Evolutionary conservation across 306 rosid species (phyloP), one percentile per base, ranked within the genome.

Genomic region (Medicago truncatula): DNA sequence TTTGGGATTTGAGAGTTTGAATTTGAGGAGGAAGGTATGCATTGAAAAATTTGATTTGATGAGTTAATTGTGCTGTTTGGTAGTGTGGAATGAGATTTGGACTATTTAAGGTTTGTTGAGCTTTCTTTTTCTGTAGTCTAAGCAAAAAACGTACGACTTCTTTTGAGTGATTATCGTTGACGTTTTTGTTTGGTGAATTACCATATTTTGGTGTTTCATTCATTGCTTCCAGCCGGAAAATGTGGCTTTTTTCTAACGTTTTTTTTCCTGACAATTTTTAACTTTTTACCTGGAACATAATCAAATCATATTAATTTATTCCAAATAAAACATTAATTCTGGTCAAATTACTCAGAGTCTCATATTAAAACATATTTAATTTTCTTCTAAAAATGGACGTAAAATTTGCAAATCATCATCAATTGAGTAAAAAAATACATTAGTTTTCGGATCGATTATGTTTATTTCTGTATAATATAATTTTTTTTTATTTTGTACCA

Each of bases 61-160:
- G 44, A 1, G 67, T 0, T 60, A 28, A 28, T 56, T 56, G 47
- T 64, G 70, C 0, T 64, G 25, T 64, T 39, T 64, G 70, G 50
- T 16, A 7, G 39, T 13, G 65, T 6, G 17, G 39, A 7, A 61
- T 14, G 71, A 21, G 17, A 41, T 11, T 66, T 41, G 71, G 71
- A 66, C 71, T 66, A 66, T 66, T 66, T 66, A 66, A 41, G 71
- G 71, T 66, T 12, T 46, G 71, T 43, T 20, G 31, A 25, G 62
- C 12, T 47, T 75, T 49, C 72, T 7, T 40, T 9, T 66, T 40
- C 11, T 18, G 18, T 65, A 58, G 28, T 15, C 17, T 62, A 31
- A 21, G 11, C 11, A 8, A 60, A 31, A 15, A 59, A 60, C 12
- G 44, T 61, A 20, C 16, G 36, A 66, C 16, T 66, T 66, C n/a